Evolutionary conservation across 352 stramenopile species (phyloP), one percentile per base, ranked within the genome.

Genomic region (Phytophthora pluvialis): DNA sequence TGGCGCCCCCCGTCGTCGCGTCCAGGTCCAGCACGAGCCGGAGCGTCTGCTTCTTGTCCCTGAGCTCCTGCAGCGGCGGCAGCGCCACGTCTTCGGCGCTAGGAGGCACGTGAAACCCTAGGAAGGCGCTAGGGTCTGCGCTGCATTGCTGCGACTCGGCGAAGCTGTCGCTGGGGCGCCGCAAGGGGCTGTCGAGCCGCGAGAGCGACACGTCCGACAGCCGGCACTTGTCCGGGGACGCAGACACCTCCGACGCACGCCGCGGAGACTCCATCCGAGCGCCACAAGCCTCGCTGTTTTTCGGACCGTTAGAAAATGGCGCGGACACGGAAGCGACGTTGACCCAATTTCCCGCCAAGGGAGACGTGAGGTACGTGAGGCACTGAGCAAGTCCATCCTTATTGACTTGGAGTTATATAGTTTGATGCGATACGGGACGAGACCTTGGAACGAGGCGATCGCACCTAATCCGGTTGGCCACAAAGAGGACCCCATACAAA

Each of bases 71-170:
- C 15, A 8, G 25, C 5, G 21, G 5, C 10, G 38, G 25, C 25
- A 49, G 2, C 5, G 43, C 36, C 16, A 64, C 36, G 11, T 75
- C 21, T n/a, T 67, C 39, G 11, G 66, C 36, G 28, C 46, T 59
- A 11, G 52, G 46, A 21, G 60, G 21, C 28, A 75, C 50, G 44
- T 72, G 66, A 42, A 86, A 74, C 5, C 72, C 72, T 18, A 64
- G n/a, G 58, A 93, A 91, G 26, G 82, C 77, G 50, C 44, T 81
- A 36, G 74, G 70, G 58, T 91, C 81, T 5, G 85, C 81, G 45
- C 85, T 91, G 70, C 72, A 90, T 53, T 93, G 85, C 31, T 68
- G 68, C 0, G 78, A 83, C 31, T 75, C 51, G 16, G 51, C 71
- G 32, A 81, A 85, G 42, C 71, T 83, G 51, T 82, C 75, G 60